A percentile compares a stretch with the other conserved stretches of the same genome.
phyloP scores from a whole-genome alignment of 495 filamentous ascomycete species.

The Astrocystis sublimbata region DNA sequence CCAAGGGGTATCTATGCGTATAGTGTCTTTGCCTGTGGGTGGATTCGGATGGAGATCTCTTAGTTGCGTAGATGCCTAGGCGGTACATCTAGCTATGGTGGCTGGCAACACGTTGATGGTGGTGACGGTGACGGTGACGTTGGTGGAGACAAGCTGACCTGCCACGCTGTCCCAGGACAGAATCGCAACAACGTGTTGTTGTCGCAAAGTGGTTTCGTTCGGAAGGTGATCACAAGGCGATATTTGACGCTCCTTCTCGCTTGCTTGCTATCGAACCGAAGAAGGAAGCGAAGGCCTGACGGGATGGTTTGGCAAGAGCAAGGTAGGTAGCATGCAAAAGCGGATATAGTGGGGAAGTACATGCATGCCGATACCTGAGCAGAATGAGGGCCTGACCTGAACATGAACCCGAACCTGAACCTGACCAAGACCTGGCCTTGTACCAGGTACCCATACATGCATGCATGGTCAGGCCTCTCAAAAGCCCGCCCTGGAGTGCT shows the following conservation, averaged over 20 bases:
- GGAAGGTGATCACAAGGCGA: background rate
- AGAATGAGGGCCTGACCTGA: too few relatives aligned
- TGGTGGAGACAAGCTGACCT: background rate
- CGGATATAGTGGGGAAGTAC: constrained; percentile 13
- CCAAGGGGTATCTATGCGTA: background rate
- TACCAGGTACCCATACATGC: too few relatives aligned
- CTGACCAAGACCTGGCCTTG: too few relatives aligned
- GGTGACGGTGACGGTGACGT: background rate
- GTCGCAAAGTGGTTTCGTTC: background rate
- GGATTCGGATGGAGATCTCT: constrained; percentile 17
- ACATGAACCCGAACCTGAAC: too few relatives aligned
- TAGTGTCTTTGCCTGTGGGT: background rate
- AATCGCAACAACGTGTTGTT: background rate
- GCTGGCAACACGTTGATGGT: background rate
- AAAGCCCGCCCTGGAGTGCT: background rate
- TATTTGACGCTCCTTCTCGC: background rate
- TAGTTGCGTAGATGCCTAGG: constrained; percentile 8
- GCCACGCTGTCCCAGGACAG: constrained; percentile 6
- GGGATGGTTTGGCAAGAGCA: background rate
- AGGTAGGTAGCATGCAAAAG: constrained; percentile 13
- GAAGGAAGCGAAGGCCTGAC: background rate
- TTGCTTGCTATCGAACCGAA: background rate
- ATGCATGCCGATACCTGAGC: background rate
- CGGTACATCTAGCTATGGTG: background rate
- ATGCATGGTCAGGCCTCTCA: constrained; percentile 7